Base-by-base conservation (phyloP, 2,329 filamentous ascomycete species). In the Graphium sp. region DNA sequence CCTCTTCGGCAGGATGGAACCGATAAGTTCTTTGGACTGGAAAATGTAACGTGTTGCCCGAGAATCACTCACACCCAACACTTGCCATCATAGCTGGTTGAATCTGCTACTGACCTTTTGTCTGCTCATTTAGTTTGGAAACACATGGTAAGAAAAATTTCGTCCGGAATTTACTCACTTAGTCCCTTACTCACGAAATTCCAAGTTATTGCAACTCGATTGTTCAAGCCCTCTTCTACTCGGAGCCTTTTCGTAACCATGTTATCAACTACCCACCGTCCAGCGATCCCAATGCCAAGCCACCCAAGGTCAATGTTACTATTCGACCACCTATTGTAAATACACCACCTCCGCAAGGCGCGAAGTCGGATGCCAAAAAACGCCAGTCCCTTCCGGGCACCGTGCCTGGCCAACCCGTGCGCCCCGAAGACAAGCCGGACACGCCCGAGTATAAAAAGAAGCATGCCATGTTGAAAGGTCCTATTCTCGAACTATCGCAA, bases 181-280 rank as follows among this genome's bases (percentile, higher is more conserved):
- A 20, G 26, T 7, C 19, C 18, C 39, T 50, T 25, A 50, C 41
- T 20, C 20, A 13, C 9, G n/a, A n/a, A n/a, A n/a, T n/a, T n/a
- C n/a, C n/a, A n/a, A 95, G 87, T 51, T 98, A 98, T 56, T 93
- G 83, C 59, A 98, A 98, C 55, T 98, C 89, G 10, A 93, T 98
- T 44, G 70, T 98, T 33, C 89, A 98, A 58, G 91, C 84, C 43
- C 72, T 98, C 33, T 98, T 92, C 57, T 93, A 92, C 58, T 94
- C 87, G 13, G 77, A 83, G 24, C 74, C 82, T 18, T 98, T 98
- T 52, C 81, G 89, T 54, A 78, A 94, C 58, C 74, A 87, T 45
- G 83, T 98, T 40, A 74, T 98, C 52, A 85, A 80, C 46, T 98
- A 92, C 45, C 87, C 89, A 4, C 65, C 70, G 5, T 73, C 79